Evolutionary conservation across 805 yeast genomes (phyloP), one percentile per base, ranked within the genome.

Genomic region (Schwanniomyces polymorphus): DNA sequence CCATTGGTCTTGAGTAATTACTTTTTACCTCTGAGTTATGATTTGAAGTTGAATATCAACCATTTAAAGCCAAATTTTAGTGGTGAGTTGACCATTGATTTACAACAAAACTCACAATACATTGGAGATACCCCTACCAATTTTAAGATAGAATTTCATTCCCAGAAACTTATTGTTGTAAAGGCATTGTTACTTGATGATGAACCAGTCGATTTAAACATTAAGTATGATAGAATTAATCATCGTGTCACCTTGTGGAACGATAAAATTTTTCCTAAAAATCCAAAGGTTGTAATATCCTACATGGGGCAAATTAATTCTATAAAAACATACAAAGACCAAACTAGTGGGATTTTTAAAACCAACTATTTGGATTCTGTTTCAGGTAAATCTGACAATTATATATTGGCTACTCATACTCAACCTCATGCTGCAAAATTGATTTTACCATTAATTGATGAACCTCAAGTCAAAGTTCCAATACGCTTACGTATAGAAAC

Each of bases 401-500:
- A 66, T 47, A 66, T 86, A 10, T 58, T 86, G 27, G 83, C 91
- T 0, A 85, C 94, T 1, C 94, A 88, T 57, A 75, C 82, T 38
- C 91, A 86, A 59, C 91, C 94, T 0, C 72, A 74, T 14, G 84
- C 76, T 52, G 85, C 90, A 4, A 72, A 85, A 53, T 58, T 60
- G 41, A 76, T 87, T 10, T 83, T 83, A 56, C 95, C 95, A 2
- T 80, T 86, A 55, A 57, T 86, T 10, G 94, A 87, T 61, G 91
- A 86, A 55, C 74, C 82, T 6, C 56, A 68, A n/a, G 62, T 67
- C 27, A 86, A 84, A 57, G 74, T 81, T 4, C 71, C 78, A 0
- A 72, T 83, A 47, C 61, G 74, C 47, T 63, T 88, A 27, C 57
- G 76, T 2, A 61, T 86, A 23, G 74, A 64, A n/a, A 75, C 86